Percentiles rank a stretch among this genome's conserved stretches.
Conservation (phyloP, 225 moss, liverwort and hornwort genomes). For the Pseudisothecium myosuroides region DNA sequence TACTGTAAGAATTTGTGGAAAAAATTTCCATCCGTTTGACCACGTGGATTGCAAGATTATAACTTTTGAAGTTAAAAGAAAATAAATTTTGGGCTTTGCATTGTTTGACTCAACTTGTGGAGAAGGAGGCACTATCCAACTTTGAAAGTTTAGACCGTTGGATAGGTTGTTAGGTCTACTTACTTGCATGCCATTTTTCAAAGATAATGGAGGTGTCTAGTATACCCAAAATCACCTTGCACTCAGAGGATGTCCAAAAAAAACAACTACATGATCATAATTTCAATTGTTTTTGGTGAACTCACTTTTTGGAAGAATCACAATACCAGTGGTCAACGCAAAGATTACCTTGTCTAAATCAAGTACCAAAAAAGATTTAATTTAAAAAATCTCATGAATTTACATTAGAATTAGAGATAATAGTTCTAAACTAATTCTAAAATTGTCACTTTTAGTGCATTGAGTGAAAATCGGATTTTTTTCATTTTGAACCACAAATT, state of each 20-base stretch:
- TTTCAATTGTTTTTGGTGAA: neutral
- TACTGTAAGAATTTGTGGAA: fast-evolving
- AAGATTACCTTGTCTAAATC: neutral
- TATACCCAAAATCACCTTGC: neutral
- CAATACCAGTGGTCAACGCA: neutral
- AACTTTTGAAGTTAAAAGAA: neutral
- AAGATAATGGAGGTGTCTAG: neutral
- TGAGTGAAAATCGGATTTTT: neutral
- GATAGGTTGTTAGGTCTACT: too few species aligned
- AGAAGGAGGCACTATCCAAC: fast-evolving
- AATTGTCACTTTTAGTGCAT: fast-evolving
- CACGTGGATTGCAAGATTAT: neutral
- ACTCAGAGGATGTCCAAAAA: fast-evolving
- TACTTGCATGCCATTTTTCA: neutral
- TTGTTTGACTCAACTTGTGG: neutral
- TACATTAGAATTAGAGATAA: neutral
- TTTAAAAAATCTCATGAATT: neutral
- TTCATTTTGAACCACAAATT: too few species aligned
- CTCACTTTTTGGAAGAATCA: neutral
- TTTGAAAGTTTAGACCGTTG: neutral
- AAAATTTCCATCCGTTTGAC: fast-evolving
- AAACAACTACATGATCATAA: neutral
- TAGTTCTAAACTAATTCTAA: neutral
- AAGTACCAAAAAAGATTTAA: too few species aligned
- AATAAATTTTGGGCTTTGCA: fast-evolving